A percentile compares a stretch with the other conserved stretches of the same genome.
These are phyloP conservation scores for Porodaedalea pini DNA, from an alignment of 1,284 basidiomycete species.

Conservation along the genomic window DNA sequence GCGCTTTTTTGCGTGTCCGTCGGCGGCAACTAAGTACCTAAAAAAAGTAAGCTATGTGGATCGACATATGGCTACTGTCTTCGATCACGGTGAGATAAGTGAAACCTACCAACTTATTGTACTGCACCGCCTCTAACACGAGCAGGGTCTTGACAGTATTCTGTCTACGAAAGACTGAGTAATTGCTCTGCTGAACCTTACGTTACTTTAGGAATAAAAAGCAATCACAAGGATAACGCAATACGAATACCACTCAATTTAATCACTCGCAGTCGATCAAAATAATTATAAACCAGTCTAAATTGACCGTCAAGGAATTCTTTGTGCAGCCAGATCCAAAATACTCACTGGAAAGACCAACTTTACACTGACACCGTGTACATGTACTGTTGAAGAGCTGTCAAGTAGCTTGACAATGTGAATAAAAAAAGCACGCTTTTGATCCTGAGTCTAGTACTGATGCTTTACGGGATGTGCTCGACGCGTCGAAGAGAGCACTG, in stretches of 20 bases:
- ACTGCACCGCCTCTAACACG: background rate
- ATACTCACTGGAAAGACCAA: background rate
- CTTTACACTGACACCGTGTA: background rate
- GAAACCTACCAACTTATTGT: background rate
- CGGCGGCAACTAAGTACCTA: too few relatives aligned
- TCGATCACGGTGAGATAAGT: background rate
- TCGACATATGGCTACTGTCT: too few relatives aligned
- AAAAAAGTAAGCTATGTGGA: too few relatives aligned
- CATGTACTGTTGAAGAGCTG: too few relatives aligned
- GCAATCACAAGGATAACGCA: background rate
- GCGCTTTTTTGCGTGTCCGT: background rate
- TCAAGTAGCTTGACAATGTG: background rate
- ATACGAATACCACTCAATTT: background rate
- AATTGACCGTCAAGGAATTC: background rate
- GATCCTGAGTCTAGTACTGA: background rate
- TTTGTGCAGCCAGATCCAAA: background rate
- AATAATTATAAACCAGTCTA: background rate
- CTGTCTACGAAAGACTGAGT: background rate
- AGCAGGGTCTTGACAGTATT: background rate
- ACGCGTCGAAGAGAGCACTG: too few relatives aligned
- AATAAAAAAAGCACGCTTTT: background rate
- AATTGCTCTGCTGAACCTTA: background rate
- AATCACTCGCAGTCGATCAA: background rate
- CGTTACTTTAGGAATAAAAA: background rate
- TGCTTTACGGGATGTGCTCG: too few relatives aligned